Base-by-base conservation (phyloP, 345 rosid species). In the Populus simonii region DNA sequence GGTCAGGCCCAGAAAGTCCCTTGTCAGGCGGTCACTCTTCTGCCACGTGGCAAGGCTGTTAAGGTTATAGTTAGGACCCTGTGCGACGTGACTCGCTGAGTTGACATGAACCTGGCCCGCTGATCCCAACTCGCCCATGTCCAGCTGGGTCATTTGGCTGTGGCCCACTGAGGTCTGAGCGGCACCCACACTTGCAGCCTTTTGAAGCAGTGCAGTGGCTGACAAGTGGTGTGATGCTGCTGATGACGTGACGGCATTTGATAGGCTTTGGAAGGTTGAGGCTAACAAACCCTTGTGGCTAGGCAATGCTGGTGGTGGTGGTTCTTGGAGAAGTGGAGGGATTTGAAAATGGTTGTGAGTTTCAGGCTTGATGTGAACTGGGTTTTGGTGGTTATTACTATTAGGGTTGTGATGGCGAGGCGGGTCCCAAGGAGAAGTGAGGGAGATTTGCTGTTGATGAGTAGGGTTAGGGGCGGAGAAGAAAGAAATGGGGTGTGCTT, bases 121-220 rank as follows among this genome's bases (percentile, higher is more conserved):
- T 27, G 76, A 36, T 13, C 72, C 74, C 25, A 77, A 67, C 61
- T 81, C 82, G 31, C 76, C 80, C 78, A 80, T 77, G 85, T 83
- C 79, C 43, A 81, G 74, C 18, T 80, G 86, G 33, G 82, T 74
- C 84, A 66, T 78, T 61, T 70, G 80, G 35, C 77, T 72, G 18
- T 53, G 90, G 77, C 87, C 89, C 36, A 76, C 41, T 13, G 82
- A 47, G 49, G 89, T 75, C 67, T 62, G 81, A 29, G 84, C 72
- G n/a, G 87, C 77, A 33, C 93, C 90, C 53, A 90, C 73, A 66
- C 87, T 82, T 2, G 93, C 89, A 5, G 96, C 98, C 87, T 88
- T 93, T 76, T 91, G 99, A 83, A 95, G 98, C 74, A 95, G 94
- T 12, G 98, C 97, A 17, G 99, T 95, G 74, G 98, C 97, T 2